Evolutionary conservation across 2,329 filamentous ascomycete species (phyloP).

Genomic region (Nannizziopsis barbatae): DNA sequence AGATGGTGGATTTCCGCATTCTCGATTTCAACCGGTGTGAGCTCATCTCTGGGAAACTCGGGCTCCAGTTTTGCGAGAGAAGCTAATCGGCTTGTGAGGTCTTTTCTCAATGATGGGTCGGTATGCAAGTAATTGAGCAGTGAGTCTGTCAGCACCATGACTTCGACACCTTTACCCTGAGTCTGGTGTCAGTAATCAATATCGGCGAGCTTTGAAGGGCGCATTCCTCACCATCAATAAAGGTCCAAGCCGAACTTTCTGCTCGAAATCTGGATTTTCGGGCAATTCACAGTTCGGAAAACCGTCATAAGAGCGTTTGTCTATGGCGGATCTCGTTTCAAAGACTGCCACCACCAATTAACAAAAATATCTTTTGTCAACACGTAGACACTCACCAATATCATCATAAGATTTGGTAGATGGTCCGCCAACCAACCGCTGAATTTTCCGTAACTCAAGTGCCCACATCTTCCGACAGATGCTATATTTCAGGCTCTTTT

Average conservation of each 20-base stretch:
- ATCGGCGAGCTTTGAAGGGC: neutral
- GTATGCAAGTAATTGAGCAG: constrained; percentile 27
- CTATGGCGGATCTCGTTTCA: constrained; percentile 22
- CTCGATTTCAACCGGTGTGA: constrained; percentile 29
- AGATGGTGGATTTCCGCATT: constrained; percentile 25
- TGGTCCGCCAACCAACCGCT: constrained; percentile 31
- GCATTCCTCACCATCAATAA: constrained; percentile 26
- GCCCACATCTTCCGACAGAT: constrained; percentile 35
- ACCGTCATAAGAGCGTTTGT: constrained; percentile 30
- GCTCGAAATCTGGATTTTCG: constrained; percentile 27
- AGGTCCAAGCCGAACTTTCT: constrained; percentile 30
- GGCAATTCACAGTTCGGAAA: constrained; percentile 34
- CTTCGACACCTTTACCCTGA: constrained; percentile 30
- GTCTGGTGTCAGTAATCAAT: constrained; percentile 16
- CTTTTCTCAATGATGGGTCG: neutral
- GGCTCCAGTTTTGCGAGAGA: constrained; percentile 11
- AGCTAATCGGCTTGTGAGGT: neutral
- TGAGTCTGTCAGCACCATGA: constrained; percentile 26
- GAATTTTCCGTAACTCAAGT: constrained; percentile 33
- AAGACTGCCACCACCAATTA: constrained; percentile 20
- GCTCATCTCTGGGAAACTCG: constrained; percentile 22
- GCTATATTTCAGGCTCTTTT: constrained; percentile 29
- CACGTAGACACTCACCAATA: constrained; percentile 24
- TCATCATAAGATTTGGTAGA: constrained; percentile 27
- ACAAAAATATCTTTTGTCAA: neutral